phyloP scores from a whole-genome alignment of 169 alveolate species.

The Cardiosporidium cionae region DNA sequence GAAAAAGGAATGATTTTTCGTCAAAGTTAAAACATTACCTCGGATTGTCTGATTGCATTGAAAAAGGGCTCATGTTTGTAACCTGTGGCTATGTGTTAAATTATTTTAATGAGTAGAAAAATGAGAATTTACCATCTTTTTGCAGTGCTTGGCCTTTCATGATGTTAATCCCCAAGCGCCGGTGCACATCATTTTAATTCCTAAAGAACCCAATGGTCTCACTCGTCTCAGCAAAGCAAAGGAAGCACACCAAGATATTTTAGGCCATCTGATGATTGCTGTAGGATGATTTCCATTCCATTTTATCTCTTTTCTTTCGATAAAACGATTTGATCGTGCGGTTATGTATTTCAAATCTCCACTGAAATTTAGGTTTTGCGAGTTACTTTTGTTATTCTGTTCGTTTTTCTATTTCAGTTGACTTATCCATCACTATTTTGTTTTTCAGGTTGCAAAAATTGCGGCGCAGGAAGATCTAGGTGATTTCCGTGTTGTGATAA shows the following conservation, averaged over 20 bases:
- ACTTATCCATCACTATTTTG: not conserved
- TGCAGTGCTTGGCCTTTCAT: constrained; percentile 67
- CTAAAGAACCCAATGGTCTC: constrained; percentile 75
- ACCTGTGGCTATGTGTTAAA: no score
- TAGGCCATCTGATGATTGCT: constrained; percentile 79
- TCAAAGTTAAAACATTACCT: no score
- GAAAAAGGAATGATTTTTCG: no score
- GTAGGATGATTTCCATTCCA: constrained; percentile 31
- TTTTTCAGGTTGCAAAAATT: constrained; percentile 59
- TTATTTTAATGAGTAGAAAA: not conserved
- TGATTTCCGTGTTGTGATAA: constrained; percentile 82
- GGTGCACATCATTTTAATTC: constrained; percentile 78
- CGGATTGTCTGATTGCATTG: no score
- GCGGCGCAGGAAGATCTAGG: constrained; percentile 66
- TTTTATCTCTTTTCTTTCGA: not conserved
- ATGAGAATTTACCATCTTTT: not conserved
- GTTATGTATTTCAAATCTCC: no score
- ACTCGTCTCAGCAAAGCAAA: constrained; percentile 72
- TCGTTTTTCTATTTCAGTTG: not conserved
- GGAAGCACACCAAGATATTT: constrained; percentile 59
- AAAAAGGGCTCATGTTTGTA: no score
- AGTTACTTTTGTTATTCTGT: not conserved
- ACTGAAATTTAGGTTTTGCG: no score
- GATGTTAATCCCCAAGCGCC: constrained; percentile 87
- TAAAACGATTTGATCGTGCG: no score